These are phyloP conservation scores for Colletotrichum australisinense DNA, from an alignment of 2,329 filamentous ascomycete genomes.

Conservation along the genomic window DNA sequence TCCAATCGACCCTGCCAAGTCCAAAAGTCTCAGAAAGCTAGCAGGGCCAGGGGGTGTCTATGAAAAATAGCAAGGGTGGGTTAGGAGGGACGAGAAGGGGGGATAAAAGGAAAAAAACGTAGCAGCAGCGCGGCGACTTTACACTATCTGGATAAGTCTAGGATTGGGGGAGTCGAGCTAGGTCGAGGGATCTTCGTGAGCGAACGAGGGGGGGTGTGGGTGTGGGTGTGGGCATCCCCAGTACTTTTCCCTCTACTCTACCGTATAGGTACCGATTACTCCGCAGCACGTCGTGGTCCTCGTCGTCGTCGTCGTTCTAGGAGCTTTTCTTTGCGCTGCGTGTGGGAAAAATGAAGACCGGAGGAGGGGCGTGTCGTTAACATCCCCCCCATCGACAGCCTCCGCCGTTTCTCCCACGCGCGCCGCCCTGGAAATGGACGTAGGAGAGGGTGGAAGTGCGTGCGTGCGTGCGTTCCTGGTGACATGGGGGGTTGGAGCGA, in stretches of 20 bases:
- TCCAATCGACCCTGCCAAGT: conserved; percentile 32
- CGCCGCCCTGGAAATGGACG: conserved; percentile 21
- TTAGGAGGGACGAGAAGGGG: not conserved
- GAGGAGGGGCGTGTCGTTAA: conserved; percentile 2
- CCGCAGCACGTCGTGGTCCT: not conserved
- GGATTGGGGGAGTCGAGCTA: not conserved
- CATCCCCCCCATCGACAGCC: not conserved
- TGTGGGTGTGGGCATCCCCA: not conserved
- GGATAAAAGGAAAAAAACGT: not conserved
- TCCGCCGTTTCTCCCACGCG: conserved; percentile 28
- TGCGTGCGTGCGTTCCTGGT: conserved; percentile 27
- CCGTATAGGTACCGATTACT: not conserved
- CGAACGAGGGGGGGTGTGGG: not conserved
- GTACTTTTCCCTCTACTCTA: not conserved
- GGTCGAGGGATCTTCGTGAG: conserved; percentile 17
- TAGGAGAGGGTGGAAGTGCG: not conserved
- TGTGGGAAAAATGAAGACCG: not conserved
- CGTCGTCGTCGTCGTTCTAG: too few relatives aligned
- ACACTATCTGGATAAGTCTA: not conserved
- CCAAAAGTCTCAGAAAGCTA: conserved; percentile 33
- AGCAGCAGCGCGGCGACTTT: not conserved
- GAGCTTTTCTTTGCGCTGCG: too few relatives aligned
- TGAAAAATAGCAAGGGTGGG: not conserved
- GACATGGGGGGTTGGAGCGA: not conserved
- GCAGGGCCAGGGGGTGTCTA: conserved; percentile 14